phyloP scores from a whole-genome alignment of 2,329 filamentous ascomycete species.

The Fusarium sp. region DNA sequence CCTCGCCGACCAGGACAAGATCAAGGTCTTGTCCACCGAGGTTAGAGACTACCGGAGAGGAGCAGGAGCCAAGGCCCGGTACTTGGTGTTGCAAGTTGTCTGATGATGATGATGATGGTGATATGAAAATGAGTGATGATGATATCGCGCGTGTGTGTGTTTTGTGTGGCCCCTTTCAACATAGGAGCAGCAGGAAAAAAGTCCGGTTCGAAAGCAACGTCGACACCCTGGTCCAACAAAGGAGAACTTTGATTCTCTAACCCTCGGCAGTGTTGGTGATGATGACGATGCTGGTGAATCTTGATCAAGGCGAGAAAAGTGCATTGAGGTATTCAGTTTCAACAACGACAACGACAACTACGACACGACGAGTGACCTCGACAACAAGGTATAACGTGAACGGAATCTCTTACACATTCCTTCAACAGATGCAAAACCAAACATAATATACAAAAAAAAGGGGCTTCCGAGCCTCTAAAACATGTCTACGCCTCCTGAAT shows the following conservation, averaged over 20 bases:
- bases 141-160: constrained; percentile 16
- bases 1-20: constrained; percentile 44
- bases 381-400: constrained; percentile 11
- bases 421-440: constrained; percentile 26
- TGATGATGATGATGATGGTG: not conserved
- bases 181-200: constrained; percentile 18
- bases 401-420: constrained; percentile 33
- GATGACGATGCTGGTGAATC: constrained; percentile 32
- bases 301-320: constrained; percentile 22
- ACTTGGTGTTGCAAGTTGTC: constrained; percentile 47
- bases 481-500: constrained; percentile 7
- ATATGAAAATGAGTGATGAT: constrained; percentile 23
- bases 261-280: constrained; percentile 6
- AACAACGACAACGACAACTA: not conserved
- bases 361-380: constrained; percentile 4
- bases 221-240: constrained; percentile 10
- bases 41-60: constrained; percentile 50
- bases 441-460: constrained; percentile 24
- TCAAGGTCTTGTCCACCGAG: constrained; percentile 46
- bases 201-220: constrained; percentile 3
- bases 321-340: constrained; percentile 21
- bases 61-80: constrained; percentile 47
- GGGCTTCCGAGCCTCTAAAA: not conserved
- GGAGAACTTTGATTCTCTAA: not conserved
- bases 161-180: constrained; percentile 14